A percentile compares a stretch with the other conserved stretches of the same genome.
Evolutionary conservation across 2,329 filamentous ascomycete genomes (phyloP).

Genomic region (Colletotrichum sp.): DNA sequence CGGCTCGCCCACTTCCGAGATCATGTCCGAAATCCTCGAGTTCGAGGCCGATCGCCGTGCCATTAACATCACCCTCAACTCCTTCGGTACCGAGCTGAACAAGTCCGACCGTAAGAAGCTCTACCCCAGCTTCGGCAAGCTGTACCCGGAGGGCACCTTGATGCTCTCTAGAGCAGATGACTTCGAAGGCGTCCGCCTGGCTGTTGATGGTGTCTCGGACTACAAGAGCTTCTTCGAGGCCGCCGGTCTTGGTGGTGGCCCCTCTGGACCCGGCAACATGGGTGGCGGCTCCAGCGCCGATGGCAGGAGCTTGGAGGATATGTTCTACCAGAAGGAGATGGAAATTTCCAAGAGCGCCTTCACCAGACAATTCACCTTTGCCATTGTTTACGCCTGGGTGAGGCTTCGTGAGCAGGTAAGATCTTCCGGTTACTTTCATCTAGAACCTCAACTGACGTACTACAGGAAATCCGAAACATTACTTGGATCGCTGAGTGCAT

Average conservation of each 20-base stretch:
- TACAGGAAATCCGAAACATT: slow-evolving; percentile 96
- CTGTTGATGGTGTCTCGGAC: slow-evolving; percentile 90
- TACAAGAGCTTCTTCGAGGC: slow-evolving; percentile 98
- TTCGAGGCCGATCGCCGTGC: slow-evolving; percentile 96
- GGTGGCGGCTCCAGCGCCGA: slow-evolving; percentile 79
- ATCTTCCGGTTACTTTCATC: slow-evolving; percentile 20
- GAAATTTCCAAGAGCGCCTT: slow-evolving; percentile 95
- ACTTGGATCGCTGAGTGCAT: slow-evolving; percentile 99
- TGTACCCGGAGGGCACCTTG: slow-evolving; percentile 92
- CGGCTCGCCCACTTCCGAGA: slow-evolving; percentile 87
- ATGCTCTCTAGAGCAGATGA: slow-evolving; percentile 97
- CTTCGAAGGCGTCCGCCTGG: slow-evolving; percentile 89
- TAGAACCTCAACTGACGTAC: slow-evolving; percentile 32
- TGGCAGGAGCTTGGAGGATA: slow-evolving; percentile 89
- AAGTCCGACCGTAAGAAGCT: slow-evolving; percentile 96
- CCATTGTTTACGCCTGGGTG: slow-evolving; percentile 97
- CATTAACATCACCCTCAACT: slow-evolving; percentile 99
- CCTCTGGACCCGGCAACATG: slow-evolving; percentile 82
- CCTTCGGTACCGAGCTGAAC: slow-evolving; percentile 92
- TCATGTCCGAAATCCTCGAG: slow-evolving; percentile 95
- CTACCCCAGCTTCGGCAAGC: slow-evolving; percentile 87
- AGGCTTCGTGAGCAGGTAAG: slow-evolving; percentile 95
- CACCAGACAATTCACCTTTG: slow-evolving; percentile 93
- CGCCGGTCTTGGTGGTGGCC: slow-evolving; percentile 76
- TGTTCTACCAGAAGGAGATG: slow-evolving; percentile 99